A percentile compares a stretch with the other conserved stretches of the same genome.
Evolutionary conservation across 768 basidiomycete species (phyloP).

Genomic region (Tulasnella calospora): DNA sequence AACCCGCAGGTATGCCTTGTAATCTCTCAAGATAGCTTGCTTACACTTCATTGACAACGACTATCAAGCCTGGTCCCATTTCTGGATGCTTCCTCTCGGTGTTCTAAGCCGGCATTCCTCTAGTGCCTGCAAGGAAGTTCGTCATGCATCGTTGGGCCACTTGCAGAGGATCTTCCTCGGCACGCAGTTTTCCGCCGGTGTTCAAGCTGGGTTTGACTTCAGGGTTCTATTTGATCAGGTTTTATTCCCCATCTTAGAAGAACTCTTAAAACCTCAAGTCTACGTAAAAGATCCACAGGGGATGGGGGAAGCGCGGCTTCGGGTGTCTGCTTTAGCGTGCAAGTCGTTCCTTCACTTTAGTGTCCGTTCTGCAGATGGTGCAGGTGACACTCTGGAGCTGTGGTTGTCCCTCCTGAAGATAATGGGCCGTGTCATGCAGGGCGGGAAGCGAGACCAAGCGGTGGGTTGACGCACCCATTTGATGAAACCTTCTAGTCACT

Average conservation of each 20-base stretch:
- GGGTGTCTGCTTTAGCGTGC: constrained; percentile 85
- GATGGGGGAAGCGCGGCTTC: constrained; percentile 84
- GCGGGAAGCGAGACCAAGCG: constrained; percentile 78
- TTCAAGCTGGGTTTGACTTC: constrained; percentile 49
- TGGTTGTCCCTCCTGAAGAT: constrained; percentile 90
- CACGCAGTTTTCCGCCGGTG: constrained; percentile 53
- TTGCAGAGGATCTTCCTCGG: constrained; percentile 82
- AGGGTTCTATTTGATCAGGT: constrained; percentile 84
- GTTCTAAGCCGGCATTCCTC: constrained; percentile 76
- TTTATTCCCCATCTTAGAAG: constrained; percentile 87
- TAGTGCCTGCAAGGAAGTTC: constrained; percentile 77
- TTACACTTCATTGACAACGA: neutral
- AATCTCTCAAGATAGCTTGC: neutral
- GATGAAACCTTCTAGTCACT: neutral
- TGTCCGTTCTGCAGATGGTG: constrained; percentile 57
- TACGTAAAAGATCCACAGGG: constrained; percentile 74
- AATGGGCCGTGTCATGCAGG: constrained; percentile 82
- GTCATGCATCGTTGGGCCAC: constrained; percentile 71
- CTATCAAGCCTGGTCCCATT: constrained; percentile 63
- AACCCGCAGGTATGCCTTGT: constrained; percentile 35
- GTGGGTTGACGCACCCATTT: constrained; percentile 45
- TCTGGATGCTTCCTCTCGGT: constrained; percentile 66
- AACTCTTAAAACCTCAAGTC: constrained; percentile 78
- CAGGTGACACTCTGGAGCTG: constrained; percentile 60
- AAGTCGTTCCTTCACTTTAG: constrained; percentile 95